Base-by-base conservation (phyloP, 2,329 filamentous ascomycete genomes). In the Cladophialophora immunda region DNA sequence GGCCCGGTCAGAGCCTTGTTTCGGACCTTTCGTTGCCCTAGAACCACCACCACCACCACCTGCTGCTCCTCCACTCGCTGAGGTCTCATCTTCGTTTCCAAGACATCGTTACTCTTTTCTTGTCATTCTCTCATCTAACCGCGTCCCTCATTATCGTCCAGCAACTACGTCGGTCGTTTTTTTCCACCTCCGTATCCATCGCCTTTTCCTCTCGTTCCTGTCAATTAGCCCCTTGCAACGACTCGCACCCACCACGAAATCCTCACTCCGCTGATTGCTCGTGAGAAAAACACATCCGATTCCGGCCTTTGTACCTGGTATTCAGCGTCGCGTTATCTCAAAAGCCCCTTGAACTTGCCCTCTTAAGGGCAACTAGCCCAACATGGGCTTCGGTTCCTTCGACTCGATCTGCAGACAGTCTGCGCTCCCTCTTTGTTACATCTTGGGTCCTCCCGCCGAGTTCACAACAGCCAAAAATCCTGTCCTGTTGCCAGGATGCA, bases 301-400 rank as follows among this genome's bases (percentile, higher is more conserved):
- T 2, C 50, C 50, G 5, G 45, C 50, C 25, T 15, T 27, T 36
- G 41, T 27, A 2, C 41, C 27, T 30, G 36, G 34, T 22, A 19
- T 19, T 27, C 22, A 52, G 41, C 2, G 7, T 50, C 41, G n/a
- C 8, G 45, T 25, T 25, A 34, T 30, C 17, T 22, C 3, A 19
- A 45, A 25, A 30, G 11, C 27, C 25, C 13, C 25, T 47, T 29
- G 38, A 58, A 56, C 41, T 54, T 29, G 32, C 13, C 57, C 45
- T 62, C 3, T 22, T n/a, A 17, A 53, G 58, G 65, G 60, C 25
- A 54, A 25, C 13, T 56, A 17, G 77, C 67, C 74, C 79, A 89
- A 84, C 81, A 94, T 96, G 86, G 91, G 89, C 71, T 98, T 98
- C 81, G 94, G 94, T 73, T 91, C 97, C 81, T 98, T 98, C 81